Base-by-base conservation (phyloP, 164 flowering plant species). In the Vitis rotundifolia region DNA sequence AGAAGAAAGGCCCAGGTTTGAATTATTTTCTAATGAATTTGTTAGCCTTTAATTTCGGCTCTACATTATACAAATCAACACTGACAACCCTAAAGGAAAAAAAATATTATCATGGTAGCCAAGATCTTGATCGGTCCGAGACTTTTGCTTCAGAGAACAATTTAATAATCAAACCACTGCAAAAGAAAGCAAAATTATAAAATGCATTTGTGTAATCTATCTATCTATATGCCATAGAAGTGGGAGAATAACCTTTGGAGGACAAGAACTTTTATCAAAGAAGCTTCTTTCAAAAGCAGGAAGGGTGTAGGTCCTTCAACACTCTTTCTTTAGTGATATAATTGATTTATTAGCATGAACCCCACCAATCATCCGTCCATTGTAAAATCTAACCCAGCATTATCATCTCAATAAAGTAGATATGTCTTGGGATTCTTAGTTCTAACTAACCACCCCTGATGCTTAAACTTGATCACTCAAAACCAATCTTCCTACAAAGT, bases 211-310 rank as follows among this genome's bases (percentile, higher is more conserved):
- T 22, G 2, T 22, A 22, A 22, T 22, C 44, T 37, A 37, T 31
- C 44, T 31, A 31, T 22, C 29, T 10, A n/a, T 15, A 47, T 37
- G 54, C 5, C 29, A 63, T 49, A 18, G 18, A 65, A 51, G 68
- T 52, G 59, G 56, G 15, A 65, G 68, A 65, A 65, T 65, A 65
- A 65, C 50, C 53, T 47, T 65, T 52, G 68, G 59, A 12, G n/a
- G 56, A 16, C 26, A 59, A 26, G 15, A 37, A 37, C 13, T 66
- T 18, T 31, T 28, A 2, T 3, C 0, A 66, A 26, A 66, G 54
- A 67, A 67, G 70, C 62, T 67, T 67, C 61, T 56, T 44, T 44
- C 37, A 57, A 57, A 56, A 67, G 52, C 52, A 58, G 11, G 2
- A 26, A 26, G 8, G 5, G 26, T 59, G 19, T 58, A 19, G 9